Percentiles rank a stretch among this genome's conserved stretches.
Evolutionary conservation across 148 eudicot genomes (phyloP).

Genomic region (Chenopodium suecicum): DNA sequence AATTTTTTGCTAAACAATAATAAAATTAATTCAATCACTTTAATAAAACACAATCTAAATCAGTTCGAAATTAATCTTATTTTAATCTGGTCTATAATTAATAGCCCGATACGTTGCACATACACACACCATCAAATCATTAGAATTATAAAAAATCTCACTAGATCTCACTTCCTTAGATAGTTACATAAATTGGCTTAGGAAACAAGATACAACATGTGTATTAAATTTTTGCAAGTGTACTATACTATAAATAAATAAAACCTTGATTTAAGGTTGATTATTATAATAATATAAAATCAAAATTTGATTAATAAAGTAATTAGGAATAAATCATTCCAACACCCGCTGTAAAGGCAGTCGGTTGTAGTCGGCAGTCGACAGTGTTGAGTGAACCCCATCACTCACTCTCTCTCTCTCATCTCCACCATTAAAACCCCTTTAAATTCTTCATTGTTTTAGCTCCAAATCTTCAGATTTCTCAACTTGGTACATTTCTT

Average conservation of each 20-base stretch:
- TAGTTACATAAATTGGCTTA: not conserved
- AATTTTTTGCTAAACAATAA: too few relatives aligned
- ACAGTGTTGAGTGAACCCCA: not conserved
- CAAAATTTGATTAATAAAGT: not conserved
- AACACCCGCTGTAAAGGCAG: slow-evolving; percentile 4
- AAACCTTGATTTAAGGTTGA: not conserved
- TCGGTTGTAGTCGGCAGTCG: slow-evolving; percentile 9
- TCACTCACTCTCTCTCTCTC: not conserved
- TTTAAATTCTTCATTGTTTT: not conserved
- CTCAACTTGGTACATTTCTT: not conserved
- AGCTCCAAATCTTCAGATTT: not conserved
- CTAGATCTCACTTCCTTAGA: not conserved
- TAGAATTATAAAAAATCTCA: not conserved
- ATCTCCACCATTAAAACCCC: not conserved
- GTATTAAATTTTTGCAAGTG: not conserved
- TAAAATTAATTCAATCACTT: too few relatives aligned
- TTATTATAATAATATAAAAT: too few relatives aligned
- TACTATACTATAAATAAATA: not conserved
- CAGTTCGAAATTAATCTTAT: too few relatives aligned
- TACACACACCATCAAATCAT: too few relatives aligned
- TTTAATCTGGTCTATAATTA: too few relatives aligned
- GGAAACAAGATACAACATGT: not conserved
- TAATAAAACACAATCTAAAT: too few relatives aligned
- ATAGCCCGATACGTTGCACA: too few relatives aligned
- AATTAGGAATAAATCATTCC: not conserved